Evolutionary conservation across 2,329 filamentous ascomycete species (phyloP).

Genomic region (Plectosphaerella sp.): DNA sequence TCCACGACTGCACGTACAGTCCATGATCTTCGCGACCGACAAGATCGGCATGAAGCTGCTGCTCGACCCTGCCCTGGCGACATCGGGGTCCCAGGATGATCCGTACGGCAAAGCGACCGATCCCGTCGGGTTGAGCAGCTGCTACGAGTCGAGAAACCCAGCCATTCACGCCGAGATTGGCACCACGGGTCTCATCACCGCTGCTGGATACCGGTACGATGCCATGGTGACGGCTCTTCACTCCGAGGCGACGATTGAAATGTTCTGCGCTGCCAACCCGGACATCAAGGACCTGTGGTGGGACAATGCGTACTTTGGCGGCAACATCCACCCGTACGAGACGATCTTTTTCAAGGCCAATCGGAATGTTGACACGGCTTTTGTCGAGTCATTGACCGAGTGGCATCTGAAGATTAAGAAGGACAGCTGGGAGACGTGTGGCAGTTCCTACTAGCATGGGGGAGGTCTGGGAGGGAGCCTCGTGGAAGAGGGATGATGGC

Average conservation of each 20-base stretch:
- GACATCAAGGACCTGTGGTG: constrained; percentile 16
- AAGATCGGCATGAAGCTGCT: constrained; percentile 28
- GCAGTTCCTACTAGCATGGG: not conserved
- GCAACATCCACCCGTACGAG: constrained; percentile 31
- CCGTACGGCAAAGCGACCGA: constrained; percentile 17
- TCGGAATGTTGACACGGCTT: constrained; percentile 19
- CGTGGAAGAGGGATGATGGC: not conserved
- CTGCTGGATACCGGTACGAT: constrained; percentile 26
- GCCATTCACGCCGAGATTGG: constrained; percentile 26
- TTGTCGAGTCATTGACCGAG: constrained; percentile 22
- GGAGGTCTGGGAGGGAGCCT: too few relatives aligned
- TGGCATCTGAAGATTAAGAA: constrained; percentile 19
- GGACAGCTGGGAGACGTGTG: constrained; percentile 19
- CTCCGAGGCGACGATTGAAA: constrained; percentile 2
- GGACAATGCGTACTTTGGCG: constrained; percentile 24
- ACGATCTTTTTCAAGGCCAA: constrained; percentile 30
- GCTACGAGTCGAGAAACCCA: constrained; percentile 19
- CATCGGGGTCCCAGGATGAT: constrained; percentile 11
- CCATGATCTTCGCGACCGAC: constrained; percentile 33
- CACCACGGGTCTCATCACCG: constrained; percentile 19
- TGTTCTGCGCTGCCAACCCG: constrained; percentile 9
- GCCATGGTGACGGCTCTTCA: constrained; percentile 26
- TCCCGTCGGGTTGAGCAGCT: constrained; percentile 21
- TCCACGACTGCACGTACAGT: constrained; percentile 28
- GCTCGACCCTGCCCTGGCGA: constrained; percentile 20